These are phyloP conservation scores for Aphanomyces euteiches DNA, from an alignment of 352 stramenopile genomes.

Conservation along the genomic window DNA sequence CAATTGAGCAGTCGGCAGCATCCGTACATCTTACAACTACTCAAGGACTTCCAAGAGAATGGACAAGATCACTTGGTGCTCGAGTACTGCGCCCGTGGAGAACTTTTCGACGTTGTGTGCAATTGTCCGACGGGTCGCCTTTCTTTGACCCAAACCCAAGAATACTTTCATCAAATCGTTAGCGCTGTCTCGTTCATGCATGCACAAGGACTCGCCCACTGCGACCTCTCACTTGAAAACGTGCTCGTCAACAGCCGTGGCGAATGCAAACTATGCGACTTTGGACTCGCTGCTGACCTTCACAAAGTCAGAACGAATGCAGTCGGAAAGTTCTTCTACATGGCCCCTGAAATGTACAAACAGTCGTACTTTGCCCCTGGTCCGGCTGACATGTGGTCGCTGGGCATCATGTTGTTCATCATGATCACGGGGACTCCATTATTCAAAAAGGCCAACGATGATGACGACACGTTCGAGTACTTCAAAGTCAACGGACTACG, in stretches of 20 bases:
- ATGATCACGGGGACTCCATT: conserved; percentile 32
- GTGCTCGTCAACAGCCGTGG: conserved; percentile 60
- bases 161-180: conserved; percentile 31
- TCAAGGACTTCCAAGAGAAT: conserved; percentile 26
- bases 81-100: conserved; percentile 21
- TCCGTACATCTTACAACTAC: conserved; percentile 14
- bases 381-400: conserved; percentile 42
- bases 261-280: conserved; percentile 65
- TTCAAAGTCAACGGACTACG: conserved; percentile 12
- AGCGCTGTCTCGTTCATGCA: conserved; percentile 51
- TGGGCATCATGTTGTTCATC: conserved; percentile 35
- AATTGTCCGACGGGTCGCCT: conserved; percentile 5
- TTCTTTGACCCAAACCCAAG: not conserved
- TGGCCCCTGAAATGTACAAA: conserved; percentile 48
- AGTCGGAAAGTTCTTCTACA: conserved; percentile 46
- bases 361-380: conserved; percentile 20
- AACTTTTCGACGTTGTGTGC: conserved; percentile 26
- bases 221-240: conserved; percentile 71
- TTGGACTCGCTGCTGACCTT: conserved; percentile 50
- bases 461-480: conserved; percentile 10
- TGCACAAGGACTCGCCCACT: conserved; percentile 52
- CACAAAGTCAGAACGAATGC: conserved; percentile 43
- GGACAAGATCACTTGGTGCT: conserved; percentile 18
- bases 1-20: conserved; percentile 36
- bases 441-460: conserved; percentile 24